Percentiles rank a stretch among this genome's conserved stretches.
These are phyloP conservation scores for Syncephalastrum monosporum DNA, from an alignment of 371 early-diverging fungal genomes.

Conservation along the genomic window DNA sequence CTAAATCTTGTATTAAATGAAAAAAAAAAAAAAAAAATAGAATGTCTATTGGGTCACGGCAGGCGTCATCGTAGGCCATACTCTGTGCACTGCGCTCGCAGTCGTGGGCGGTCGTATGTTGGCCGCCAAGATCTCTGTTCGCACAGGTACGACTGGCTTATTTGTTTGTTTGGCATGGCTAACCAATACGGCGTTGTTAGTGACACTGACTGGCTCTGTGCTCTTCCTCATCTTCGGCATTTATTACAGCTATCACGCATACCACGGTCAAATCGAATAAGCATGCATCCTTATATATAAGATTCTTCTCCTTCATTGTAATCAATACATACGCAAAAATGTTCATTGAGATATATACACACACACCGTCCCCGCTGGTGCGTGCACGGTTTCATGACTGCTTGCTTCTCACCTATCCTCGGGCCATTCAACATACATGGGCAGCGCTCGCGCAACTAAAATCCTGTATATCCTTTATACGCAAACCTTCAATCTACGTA, in stretches of 20 bases:
- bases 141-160: slow-evolving; percentile 60
- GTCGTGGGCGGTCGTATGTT: slow-evolving; percentile 93
- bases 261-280: slow-evolving; percentile 17
- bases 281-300: background rate
- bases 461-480: too few species aligned
- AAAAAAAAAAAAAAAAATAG: slow-evolving; percentile 7
- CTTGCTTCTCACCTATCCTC: too few species aligned
- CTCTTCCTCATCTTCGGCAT: slow-evolving; percentile 87
- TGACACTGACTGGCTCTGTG: slow-evolving; percentile 81
- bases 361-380: too few species aligned
- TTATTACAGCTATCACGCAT: slow-evolving; percentile 58
- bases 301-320: slow-evolving; percentile 1
- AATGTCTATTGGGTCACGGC: slow-evolving; percentile 81
- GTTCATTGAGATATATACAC: too few species aligned
- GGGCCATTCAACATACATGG: too few species aligned
- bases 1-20: background rate
- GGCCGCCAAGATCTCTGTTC: slow-evolving; percentile 90
- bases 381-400: too few species aligned
- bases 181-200: slow-evolving; percentile 36
- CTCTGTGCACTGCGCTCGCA: slow-evolving; percentile 87
- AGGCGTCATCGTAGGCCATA: slow-evolving; percentile 88
- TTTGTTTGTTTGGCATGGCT: background rate
- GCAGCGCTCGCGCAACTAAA: too few species aligned
- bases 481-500: too few species aligned
- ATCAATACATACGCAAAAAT: too few species aligned